A percentile compares a stretch with the other conserved stretches of the same genome.
Conservation (phyloP, 306 rosid species). For the Quercus robur region DNA sequence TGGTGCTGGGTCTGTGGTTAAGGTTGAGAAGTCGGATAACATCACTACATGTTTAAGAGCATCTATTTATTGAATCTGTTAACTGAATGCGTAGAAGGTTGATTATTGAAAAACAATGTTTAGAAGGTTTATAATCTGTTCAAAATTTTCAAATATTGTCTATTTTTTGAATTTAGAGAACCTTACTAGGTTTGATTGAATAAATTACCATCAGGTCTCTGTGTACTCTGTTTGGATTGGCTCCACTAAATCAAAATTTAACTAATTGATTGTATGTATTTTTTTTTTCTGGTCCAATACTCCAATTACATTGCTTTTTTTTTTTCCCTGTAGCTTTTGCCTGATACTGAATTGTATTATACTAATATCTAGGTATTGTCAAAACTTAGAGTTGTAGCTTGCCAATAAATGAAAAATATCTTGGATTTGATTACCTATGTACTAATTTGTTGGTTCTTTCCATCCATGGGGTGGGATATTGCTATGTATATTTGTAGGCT, state of each 20-base stretch:
- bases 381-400: background rate
- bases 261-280: background rate
- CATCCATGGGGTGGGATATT: background rate
- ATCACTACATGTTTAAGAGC: background rate
- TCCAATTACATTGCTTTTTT: background rate
- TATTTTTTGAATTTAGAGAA: background rate
- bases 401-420: background rate
- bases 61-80: background rate
- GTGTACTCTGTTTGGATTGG: background rate
- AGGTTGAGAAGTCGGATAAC: slow-evolving; percentile 45
- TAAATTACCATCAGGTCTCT: background rate
- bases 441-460: background rate
- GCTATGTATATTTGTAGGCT: too few relatives aligned
- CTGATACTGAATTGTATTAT: background rate
- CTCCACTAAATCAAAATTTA: background rate
- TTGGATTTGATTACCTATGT: background rate
- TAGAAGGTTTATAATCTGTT: background rate
- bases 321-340: background rate
- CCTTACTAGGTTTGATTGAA: background rate
- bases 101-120: background rate
- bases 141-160: background rate
- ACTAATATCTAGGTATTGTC: background rate
- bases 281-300: background rate
- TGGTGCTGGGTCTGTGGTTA: slow-evolving; percentile 92
- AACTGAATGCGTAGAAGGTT: background rate